Percentiles rank a stretch among this genome's conserved stretches.
phyloP scores from a whole-genome alignment of 768 basidiomycete species.

The Rhodotorula kratochvilovae region DNA sequence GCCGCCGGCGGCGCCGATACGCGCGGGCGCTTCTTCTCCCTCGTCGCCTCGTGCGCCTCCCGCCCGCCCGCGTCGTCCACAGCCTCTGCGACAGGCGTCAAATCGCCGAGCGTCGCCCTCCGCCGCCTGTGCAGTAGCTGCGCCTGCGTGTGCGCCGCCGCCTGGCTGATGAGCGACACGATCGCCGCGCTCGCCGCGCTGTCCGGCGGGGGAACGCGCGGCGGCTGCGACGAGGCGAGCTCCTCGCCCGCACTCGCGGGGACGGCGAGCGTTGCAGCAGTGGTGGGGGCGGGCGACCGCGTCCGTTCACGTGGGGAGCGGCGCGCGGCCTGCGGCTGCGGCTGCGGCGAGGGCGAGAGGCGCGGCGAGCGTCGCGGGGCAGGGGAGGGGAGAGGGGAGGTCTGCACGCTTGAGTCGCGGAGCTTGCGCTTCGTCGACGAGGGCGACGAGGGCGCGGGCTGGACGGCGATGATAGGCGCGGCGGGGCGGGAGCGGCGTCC shows the following conservation, averaged over 20 bases:
- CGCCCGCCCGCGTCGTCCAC: background rate
- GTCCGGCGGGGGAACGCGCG: background rate
- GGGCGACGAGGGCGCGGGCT: background rate
- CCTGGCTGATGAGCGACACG: background rate
- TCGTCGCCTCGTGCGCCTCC: too few relatives aligned
- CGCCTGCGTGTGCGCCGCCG: background rate
- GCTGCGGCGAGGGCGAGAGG: background rate
- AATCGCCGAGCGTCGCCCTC: background rate
- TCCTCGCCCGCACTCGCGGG: too few relatives aligned
- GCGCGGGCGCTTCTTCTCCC: conserved; percentile 4
- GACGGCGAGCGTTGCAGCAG: background rate
- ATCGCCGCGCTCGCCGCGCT: background rate
- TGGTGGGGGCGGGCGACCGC: background rate
- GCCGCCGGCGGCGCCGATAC: background rate
- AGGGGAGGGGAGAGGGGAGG: background rate
- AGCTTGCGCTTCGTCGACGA: background rate
- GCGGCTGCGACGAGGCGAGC: background rate
- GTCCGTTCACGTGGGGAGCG: background rate
- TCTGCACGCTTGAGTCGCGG: conserved; percentile 8
- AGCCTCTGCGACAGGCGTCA: background rate
- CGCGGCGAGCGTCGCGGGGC: background rate
- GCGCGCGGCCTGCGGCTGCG: background rate
- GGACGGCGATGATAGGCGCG: too few relatives aligned
- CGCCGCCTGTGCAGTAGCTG: background rate
- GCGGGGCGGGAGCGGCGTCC: too few relatives aligned